These are phyloP conservation scores for Termitomyces heimii DNA, from an alignment of 768 basidiomycete species.

Conservation along the genomic window DNA sequence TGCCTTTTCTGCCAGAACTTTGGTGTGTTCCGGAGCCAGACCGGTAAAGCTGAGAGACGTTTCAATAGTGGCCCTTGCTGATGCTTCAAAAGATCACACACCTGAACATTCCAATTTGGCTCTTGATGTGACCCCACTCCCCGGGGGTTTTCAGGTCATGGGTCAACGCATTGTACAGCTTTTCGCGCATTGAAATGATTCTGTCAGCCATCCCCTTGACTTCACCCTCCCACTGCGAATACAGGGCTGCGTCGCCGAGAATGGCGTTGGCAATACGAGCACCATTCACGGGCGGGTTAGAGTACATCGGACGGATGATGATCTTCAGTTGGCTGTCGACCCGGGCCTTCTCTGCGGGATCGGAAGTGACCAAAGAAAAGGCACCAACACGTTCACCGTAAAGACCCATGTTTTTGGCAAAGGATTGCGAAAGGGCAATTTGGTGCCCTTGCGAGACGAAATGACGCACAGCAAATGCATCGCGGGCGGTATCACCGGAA, in stretches of 20 bases:
- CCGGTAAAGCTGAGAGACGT: constrained; percentile 69
- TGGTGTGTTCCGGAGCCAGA: constrained; percentile 71
- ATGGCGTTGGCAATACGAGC: constrained; percentile 85
- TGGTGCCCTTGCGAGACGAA: constrained; percentile 91
- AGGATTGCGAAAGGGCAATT: constrained; percentile 87
- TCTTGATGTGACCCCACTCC: constrained; percentile 91
- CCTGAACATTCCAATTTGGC: constrained; percentile 99
- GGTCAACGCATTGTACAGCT: constrained; percentile 70
- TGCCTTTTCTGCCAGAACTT: constrained; percentile 77
- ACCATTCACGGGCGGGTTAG: constrained; percentile 92
- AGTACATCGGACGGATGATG: constrained; percentile 93
- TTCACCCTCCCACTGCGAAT: constrained; percentile 84
- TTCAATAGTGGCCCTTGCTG: background rate
- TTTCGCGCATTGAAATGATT: constrained; percentile 90
- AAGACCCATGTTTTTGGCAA: constrained; percentile 99
- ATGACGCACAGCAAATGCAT: constrained; percentile 93
- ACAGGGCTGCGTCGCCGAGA: constrained; percentile 66
- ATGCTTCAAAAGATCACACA: constrained; percentile 26
- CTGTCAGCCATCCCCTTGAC: constrained; percentile 95
- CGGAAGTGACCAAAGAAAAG: constrained; percentile 74
- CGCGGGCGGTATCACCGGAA: constrained; percentile 83
- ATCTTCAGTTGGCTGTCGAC: constrained; percentile 96
- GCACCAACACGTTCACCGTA: constrained; percentile 99
- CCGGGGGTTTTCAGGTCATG: constrained; percentile 86
- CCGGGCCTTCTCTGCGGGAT: constrained; percentile 73